phyloP scores from a whole-genome alignment of 2,329 filamentous ascomycete species.

The Cladosporium cucumerinum region DNA sequence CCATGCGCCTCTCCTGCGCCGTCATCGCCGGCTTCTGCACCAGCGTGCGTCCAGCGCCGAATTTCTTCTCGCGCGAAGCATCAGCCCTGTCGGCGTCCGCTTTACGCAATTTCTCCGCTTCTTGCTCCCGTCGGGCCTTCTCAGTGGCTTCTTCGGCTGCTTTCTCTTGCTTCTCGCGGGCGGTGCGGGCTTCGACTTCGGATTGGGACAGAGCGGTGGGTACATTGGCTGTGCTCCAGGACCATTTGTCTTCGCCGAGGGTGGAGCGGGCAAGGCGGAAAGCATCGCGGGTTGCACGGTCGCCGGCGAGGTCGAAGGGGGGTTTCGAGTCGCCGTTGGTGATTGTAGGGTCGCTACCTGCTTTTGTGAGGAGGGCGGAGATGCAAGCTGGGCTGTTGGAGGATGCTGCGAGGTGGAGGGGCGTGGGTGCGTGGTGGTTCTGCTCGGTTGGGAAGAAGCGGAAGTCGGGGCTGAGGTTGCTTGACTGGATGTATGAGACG shows the following conservation, averaged over 20 bases:
- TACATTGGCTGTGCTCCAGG: conserved; percentile 75
- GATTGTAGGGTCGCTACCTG: conserved; percentile 68
- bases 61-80: conserved; percentile 49
- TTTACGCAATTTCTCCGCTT: conserved; percentile 67
- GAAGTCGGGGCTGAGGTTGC: conserved; percentile 69
- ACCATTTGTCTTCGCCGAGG: conserved; percentile 70
- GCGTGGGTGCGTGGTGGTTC: conserved; percentile 76
- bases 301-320: conserved; percentile 81
- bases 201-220: conserved; percentile 66
- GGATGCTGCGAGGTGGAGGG: conserved; percentile 80
- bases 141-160: conserved; percentile 62
- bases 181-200: conserved; percentile 67
- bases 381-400: conserved; percentile 78
- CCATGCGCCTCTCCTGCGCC: conserved; percentile 75
- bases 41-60: conserved; percentile 49
- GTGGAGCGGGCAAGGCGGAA: conserved; percentile 85
- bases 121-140: conserved; percentile 63
- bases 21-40: conserved; percentile 62
- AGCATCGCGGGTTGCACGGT: conserved; percentile 80
- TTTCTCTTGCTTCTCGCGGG: conserved; percentile 66
- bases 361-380: conserved; percentile 70
- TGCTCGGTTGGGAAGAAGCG: conserved; percentile 68
- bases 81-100: conserved; percentile 60
- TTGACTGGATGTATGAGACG: conserved; percentile 76
- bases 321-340: conserved; percentile 74